phyloP scores from a whole-genome alignment of 1,284 basidiomycete genomes.

The Kalmanozyma brasiliensis region DNA sequence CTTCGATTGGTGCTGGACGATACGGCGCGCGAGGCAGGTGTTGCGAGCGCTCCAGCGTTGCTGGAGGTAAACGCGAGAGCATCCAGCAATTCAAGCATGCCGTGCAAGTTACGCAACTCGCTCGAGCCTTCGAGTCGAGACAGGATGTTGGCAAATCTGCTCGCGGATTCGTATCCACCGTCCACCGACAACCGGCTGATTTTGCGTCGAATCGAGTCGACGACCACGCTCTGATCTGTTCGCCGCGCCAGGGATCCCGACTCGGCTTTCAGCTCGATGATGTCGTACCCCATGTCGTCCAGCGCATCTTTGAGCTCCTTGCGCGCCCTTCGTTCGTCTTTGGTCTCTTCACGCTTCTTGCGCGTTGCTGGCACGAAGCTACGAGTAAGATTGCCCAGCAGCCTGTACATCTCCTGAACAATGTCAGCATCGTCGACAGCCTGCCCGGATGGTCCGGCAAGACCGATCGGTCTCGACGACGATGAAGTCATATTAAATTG shows the following conservation, averaged over 20 bases:
- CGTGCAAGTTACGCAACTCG: slow-evolving; percentile 26
- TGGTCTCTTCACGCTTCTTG: slow-evolving; percentile 44
- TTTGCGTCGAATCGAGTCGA: slow-evolving; percentile 43
- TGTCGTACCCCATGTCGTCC: slow-evolving; percentile 50
- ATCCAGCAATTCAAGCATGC: slow-evolving; percentile 43
- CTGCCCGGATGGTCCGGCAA: slow-evolving; percentile 11
- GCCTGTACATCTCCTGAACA: slow-evolving; percentile 43
- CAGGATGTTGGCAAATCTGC: slow-evolving; percentile 34
- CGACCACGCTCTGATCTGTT: slow-evolving; percentile 19
- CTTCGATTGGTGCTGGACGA: slow-evolving; percentile 22
- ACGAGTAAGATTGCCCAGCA: slow-evolving; percentile 47
- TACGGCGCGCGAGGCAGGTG: slow-evolving; percentile 22
- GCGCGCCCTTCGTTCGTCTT: slow-evolving; percentile 34
- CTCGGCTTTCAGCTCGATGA: slow-evolving; percentile 45
- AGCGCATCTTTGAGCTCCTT: slow-evolving; percentile 47
- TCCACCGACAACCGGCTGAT: slow-evolving; percentile 39
- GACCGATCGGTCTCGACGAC: slow-evolving; percentile 7
- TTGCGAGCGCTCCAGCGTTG: slow-evolving; percentile 26
- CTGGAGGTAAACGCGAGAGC: slow-evolving; percentile 37
- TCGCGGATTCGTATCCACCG: slow-evolving; percentile 46
- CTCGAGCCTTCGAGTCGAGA: slow-evolving; percentile 23
- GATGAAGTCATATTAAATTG: slow-evolving; percentile 22
- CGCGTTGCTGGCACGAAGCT: slow-evolving; percentile 49
- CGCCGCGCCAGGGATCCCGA: slow-evolving; percentile 15
- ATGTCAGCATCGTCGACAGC: slow-evolving; percentile 39